Conservation (phyloP, 2,329 filamentous ascomycete species). For the Helicocarpus griseus region DNA sequence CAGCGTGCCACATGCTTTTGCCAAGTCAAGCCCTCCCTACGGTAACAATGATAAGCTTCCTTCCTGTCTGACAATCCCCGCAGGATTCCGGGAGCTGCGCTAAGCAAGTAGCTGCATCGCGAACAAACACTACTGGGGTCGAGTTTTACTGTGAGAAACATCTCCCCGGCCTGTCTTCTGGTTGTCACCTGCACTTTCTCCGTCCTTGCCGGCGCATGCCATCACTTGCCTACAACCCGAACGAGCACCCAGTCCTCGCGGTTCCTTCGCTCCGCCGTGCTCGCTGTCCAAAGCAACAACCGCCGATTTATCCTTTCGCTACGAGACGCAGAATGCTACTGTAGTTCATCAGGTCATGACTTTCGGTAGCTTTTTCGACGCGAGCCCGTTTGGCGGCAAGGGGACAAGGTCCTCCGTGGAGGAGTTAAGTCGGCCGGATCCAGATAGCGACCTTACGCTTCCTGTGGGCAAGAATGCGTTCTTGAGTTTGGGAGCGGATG, state of each 20-base stretch:
- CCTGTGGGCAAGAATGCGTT: constrained; percentile 49
- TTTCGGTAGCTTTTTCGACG: constrained; percentile 2
- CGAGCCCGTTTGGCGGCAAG: constrained; percentile 66
- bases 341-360: constrained; percentile 1
- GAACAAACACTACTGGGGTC: no score
- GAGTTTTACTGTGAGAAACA: no score
- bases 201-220: no score
- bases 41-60: neutral
- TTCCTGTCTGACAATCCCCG: neutral
- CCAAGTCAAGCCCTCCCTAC: no score
- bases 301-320: neutral
- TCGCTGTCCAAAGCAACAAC: neutral
- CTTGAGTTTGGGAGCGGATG: constrained; percentile 51
- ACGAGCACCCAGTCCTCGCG: no score
- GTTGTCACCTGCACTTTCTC: no score
- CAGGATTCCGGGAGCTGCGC: neutral
- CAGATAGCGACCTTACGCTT: constrained; percentile 36
- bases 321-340: constrained; percentile 1
- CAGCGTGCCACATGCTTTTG: no score
- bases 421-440: neutral
- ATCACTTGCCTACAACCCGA: no score
- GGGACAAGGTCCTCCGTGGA: constrained; percentile 23
- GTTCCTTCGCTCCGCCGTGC: no score
- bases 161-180: no score
- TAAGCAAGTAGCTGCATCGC: no score